phyloP scores from a whole-genome alignment of 2,329 filamentous ascomycete species.

The Diaporthe caulivora region DNA sequence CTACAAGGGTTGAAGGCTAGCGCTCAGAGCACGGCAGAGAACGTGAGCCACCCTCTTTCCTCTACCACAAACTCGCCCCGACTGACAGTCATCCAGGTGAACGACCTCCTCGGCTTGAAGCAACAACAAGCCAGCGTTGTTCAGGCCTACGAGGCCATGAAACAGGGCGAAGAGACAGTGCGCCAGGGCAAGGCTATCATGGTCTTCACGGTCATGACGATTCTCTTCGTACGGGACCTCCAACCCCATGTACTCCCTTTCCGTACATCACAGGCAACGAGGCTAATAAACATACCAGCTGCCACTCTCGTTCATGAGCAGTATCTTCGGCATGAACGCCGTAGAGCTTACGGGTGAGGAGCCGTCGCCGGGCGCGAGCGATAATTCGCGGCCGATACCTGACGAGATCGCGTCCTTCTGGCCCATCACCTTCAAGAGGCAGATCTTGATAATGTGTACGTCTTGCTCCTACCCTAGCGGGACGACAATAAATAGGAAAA shows the following conservation, averaged over 20 bases:
- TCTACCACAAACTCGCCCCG: background rate
- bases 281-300: slow-evolving; percentile 42
- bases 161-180: slow-evolving; percentile 18
- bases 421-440: slow-evolving; percentile 35
- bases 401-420: slow-evolving; percentile 36
- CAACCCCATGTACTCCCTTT: too few relatives aligned
- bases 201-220: slow-evolving; percentile 38
- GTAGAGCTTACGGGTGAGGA: slow-evolving; percentile 42
- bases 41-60: slow-evolving; percentile 43
- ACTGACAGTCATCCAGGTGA: slow-evolving; percentile 45
- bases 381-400: slow-evolving; percentile 3
- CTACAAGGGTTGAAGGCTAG: slow-evolving; percentile 48
- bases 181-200: slow-evolving; percentile 32
- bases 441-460: slow-evolving; percentile 37
- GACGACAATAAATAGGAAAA: too few relatives aligned
- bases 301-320: slow-evolving; percentile 53
- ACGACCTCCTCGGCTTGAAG: slow-evolving; percentile 56
- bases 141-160: slow-evolving; percentile 27
- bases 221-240: slow-evolving; percentile 43
- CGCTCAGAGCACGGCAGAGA: slow-evolving; percentile 49
- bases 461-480: background rate
- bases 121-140: slow-evolving; percentile 55
- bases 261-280: background rate
- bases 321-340: slow-evolving; percentile 54
- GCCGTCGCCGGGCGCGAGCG: background rate